Percentiles rank a stretch among this genome's conserved stretches.
Evolutionary conservation across 345 rosid genomes (phyloP).

Genomic region (Acer yangbiense): DNA sequence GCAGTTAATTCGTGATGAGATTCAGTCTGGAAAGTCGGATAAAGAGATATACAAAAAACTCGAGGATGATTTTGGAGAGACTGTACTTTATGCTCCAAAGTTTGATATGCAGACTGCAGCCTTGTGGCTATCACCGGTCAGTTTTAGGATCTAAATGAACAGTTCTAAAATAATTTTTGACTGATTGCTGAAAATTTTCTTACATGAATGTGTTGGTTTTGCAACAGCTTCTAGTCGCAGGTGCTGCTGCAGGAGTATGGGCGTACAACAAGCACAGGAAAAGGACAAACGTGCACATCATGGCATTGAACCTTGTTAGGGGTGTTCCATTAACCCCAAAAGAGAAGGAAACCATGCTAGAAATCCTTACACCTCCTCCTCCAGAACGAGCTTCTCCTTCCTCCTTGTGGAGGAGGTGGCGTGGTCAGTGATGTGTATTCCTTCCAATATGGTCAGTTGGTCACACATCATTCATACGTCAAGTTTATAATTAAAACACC

Average conservation of each 20-base stretch:
- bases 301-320: slow-evolving; percentile 85
- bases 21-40: slow-evolving; percentile 79
- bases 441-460: background rate
- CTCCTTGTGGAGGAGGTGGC: slow-evolving; percentile 63
- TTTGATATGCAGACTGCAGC: slow-evolving; percentile 94
- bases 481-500: background rate
- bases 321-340: slow-evolving; percentile 81
- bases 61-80: slow-evolving; percentile 93
- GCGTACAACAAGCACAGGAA: slow-evolving; percentile 72
- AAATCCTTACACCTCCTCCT: slow-evolving; percentile 84
- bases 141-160: slow-evolving; percentile 30
- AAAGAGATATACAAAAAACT: slow-evolving; percentile 91
- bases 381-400: slow-evolving; percentile 34
- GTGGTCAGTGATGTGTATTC: slow-evolving; percentile 22
- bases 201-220: slow-evolving; percentile 10
- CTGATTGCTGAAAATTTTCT: slow-evolving; percentile 20
- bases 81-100: slow-evolving; percentile 90
- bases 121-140: slow-evolving; percentile 87
- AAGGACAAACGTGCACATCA: slow-evolving; percentile 74
- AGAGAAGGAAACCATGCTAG: slow-evolving; percentile 87
- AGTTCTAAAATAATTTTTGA: background rate
- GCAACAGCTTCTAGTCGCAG: slow-evolving; percentile 59
- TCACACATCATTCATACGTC: background rate
- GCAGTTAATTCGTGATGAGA: slow-evolving; percentile 94
- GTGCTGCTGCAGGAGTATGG: slow-evolving; percentile 72